Base-by-base conservation (phyloP, 2,329 filamentous ascomycete genomes). In the Neofusicoccum sp. region DNA sequence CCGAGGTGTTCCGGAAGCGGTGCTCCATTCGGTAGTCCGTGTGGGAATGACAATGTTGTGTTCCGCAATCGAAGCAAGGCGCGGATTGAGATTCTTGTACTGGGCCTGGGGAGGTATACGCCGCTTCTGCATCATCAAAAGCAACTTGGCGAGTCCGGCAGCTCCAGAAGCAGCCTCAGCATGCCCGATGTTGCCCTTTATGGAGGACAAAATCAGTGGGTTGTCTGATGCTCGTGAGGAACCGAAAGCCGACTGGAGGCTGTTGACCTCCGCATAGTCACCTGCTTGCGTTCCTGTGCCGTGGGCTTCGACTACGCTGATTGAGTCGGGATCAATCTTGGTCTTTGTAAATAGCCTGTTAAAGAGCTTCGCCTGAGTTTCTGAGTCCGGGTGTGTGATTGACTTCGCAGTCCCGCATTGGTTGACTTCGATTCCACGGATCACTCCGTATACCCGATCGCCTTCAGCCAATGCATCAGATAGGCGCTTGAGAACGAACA, bases 251-350 rank as follows among this genome's bases (percentile, higher is more conserved):
- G 38, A n/a, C 16, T 28, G 40, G 11, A 58, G 16, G 14, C 68
- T 68, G 9, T 44, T 49, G n/a, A 66, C 62, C 51, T 74, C 71
- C 4, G 65, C 67, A 3, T 66, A 66, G 53, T 72, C 70, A 6
- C 84, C 83, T 1, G 81, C 82, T 24, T 80, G 78, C 0, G 85
- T 87, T 2, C 84, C 85, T 0, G 84, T 87, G 4, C 85, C 85
- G 65, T 86, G 64, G 2, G 63, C 62, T 47, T 70, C 67, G 28
- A 69, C 65, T 8, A 63, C 68, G 8, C 33, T 30, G 51, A 64
- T 47, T 2, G 30, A 7, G 33, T 58, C 30, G 2, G 58, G 58
- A 3, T 30, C 3, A 11, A 63, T 53, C 36, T 51, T 38, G 6
- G 53, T 45, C 34, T 43, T 49, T n/a, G 12, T 28, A 1, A 62